Conservation (phyloP, 371 early-diverging fungal species). For the Sporodiniella umbellata region DNA sequence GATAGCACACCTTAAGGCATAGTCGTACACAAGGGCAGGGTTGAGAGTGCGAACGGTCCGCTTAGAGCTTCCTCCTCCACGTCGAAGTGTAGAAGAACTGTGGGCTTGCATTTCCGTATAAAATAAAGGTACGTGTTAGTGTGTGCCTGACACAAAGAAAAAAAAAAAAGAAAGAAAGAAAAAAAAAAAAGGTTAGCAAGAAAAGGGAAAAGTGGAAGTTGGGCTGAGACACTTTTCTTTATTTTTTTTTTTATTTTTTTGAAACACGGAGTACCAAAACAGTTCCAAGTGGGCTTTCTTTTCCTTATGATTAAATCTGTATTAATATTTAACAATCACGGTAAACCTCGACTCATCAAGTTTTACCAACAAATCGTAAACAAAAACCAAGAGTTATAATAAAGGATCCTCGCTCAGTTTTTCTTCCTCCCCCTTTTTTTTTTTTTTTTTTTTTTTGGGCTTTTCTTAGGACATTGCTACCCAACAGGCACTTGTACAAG, state of each 20-base stretch:
- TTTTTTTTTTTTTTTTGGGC: too few species aligned
- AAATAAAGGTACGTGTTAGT: background rate
- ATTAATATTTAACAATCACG: constrained; percentile 94
- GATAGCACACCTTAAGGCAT: constrained; percentile 25
- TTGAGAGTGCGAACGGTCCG: constrained; percentile 13
- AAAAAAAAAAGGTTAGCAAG: background rate
- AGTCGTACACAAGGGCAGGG: constrained; percentile 19
- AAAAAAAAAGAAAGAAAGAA: background rate
- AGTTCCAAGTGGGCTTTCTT: background rate
- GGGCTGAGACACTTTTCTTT: constrained; percentile 1
- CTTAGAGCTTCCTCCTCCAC: constrained; percentile 21
- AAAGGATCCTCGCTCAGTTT: too few species aligned
- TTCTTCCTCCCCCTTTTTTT: background rate
- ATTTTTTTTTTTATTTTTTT: background rate
- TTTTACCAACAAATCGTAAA: constrained; percentile 90
- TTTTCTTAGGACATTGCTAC: constrained; percentile 67
- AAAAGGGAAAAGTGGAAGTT: background rate
- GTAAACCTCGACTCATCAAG: constrained; percentile 89
- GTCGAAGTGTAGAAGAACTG: constrained; percentile 6
- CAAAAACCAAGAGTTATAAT: background rate
- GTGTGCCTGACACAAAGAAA: constrained; percentile 3
- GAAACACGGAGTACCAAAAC: background rate
- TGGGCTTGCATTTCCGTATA: constrained; percentile 1
- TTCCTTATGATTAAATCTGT: constrained; percentile 81
- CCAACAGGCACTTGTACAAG: constrained; percentile 83